Evolutionary conservation across 2,329 filamentous ascomycete species (phyloP).

Genomic region (Cordyceps militaris): DNA sequence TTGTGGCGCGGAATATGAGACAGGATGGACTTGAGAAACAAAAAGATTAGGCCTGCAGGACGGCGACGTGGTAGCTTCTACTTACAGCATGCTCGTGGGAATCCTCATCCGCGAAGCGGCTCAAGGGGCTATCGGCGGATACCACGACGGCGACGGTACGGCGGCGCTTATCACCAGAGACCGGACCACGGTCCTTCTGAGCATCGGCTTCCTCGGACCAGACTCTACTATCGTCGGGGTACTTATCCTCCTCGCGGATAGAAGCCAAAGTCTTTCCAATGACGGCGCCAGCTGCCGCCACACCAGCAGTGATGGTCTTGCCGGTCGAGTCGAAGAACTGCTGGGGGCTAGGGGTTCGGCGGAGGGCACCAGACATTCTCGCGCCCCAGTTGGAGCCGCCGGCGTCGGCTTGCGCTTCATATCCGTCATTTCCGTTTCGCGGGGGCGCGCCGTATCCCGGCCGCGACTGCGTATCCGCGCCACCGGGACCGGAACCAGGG

Average conservation of each 20-base stretch:
- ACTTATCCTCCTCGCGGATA: slow-evolving; percentile 77
- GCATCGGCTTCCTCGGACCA: slow-evolving; percentile 88
- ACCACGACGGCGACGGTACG: slow-evolving; percentile 86
- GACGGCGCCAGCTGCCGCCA: slow-evolving; percentile 74
- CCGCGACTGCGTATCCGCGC: neutral
- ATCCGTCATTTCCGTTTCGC: slow-evolving; percentile 16
- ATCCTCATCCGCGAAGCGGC: slow-evolving; percentile 51
- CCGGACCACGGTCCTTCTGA: slow-evolving; percentile 41
- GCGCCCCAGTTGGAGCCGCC: slow-evolving; percentile 56
- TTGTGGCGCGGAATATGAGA: slow-evolving; percentile 78
- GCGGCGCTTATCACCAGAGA: slow-evolving; percentile 42
- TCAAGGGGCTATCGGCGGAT: slow-evolving; percentile 63
- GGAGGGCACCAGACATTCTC: slow-evolving; percentile 72
- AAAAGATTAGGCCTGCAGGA: slow-evolving; percentile 12
- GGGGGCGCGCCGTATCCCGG: neutral
- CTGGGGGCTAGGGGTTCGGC: slow-evolving; percentile 78
- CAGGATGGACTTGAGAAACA: slow-evolving; percentile 73
- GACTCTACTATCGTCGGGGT: slow-evolving; percentile 77
- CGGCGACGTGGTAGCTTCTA: slow-evolving; percentile 15
- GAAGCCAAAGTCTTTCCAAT: slow-evolving; percentile 76
- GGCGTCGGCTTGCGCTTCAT: slow-evolving; percentile 30
- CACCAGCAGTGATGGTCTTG: slow-evolving; percentile 71
- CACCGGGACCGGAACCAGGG: slow-evolving; percentile 11
- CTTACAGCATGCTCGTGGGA: slow-evolving; percentile 77
- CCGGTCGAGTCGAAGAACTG: slow-evolving; percentile 81